These are phyloP conservation scores for Cucumis hystrix DNA, from an alignment of 306 rosid genomes.

Conservation along the genomic window DNA sequence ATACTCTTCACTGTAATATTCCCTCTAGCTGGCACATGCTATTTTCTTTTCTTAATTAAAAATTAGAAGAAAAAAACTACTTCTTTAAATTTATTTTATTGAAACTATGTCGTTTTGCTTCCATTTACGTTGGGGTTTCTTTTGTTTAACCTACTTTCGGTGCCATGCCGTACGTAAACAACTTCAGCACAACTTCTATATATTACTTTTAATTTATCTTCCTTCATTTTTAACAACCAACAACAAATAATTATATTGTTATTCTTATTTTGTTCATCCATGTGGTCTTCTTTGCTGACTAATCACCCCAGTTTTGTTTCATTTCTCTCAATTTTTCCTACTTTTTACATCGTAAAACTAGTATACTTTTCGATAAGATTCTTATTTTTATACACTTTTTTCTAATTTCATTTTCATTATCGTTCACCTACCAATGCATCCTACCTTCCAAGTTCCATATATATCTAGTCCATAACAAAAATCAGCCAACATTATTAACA, in stretches of 20 bases:
- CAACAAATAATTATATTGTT: background rate
- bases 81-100: background rate
- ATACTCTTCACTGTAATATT: background rate
- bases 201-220: background rate
- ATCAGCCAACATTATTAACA: too few species aligned
- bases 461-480: too few species aligned
- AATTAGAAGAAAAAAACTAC: background rate
- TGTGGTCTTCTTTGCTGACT: background rate
- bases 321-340: background rate
- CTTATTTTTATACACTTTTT: background rate
- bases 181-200: background rate
- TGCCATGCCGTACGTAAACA: background rate
- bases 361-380: background rate
- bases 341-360: background rate
- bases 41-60: background rate
- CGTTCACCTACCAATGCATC: background rate
- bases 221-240: background rate
- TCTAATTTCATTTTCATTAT: background rate
- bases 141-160: background rate
- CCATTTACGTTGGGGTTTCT: background rate
- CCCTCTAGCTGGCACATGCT: constrained; percentile 8
- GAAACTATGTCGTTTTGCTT: background rate
- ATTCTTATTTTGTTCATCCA: background rate
- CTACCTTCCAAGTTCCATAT: background rate
- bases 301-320: background rate